Evolutionary conservation across 305 asterid species (phyloP), one percentile per base, ranked within the genome.

Genomic region (Plantago coronopus): DNA sequence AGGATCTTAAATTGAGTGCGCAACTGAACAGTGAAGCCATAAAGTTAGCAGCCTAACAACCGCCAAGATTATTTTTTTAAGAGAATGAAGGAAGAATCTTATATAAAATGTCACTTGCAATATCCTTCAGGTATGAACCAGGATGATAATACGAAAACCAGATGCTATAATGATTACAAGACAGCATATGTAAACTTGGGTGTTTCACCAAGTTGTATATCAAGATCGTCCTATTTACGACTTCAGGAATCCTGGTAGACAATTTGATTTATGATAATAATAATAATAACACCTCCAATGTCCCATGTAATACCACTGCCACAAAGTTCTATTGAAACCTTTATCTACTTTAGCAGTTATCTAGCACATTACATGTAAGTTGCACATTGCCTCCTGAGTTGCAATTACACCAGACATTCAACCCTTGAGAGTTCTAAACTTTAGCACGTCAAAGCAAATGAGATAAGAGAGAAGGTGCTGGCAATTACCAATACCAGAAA

Each of bases 1-100:
- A 18, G 69, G 61, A 76, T 46, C 56, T 54, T 49, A 58, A 31
- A 59, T 58, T 48, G 46, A 67, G 44, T 25, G 42, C 44, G 42
- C 44, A 60, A 44, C 58, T 15, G 54, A 51, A 51, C 54, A 17
- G 23, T 17, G 22, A 38, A 46, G 40, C 42, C 22, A 62, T 48
- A 53, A 62, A 49, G 31, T 38, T 45, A 54, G 50, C 48, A 46
- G 34, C 58, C 17, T 14, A 23, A 21, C 44, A 23, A 66, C 42
- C 49, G 19, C 14, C 44, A 31, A 63, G 29, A n/a, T n/a, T n/a
- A n/a, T n/a, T n/a, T n/a, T n/a, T n/a, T n/a, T n/a, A n/a, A n/a
- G n/a, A 25, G 5, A 25, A 25, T 5, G 5, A 25, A 25, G 2
- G 5, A 25, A 5, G 2, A 25, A 25, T 25, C 31, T 27, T 27